Base-by-base conservation (phyloP, 2,329 filamentous ascomycete species). In the Diaporthe citrichinensis region DNA sequence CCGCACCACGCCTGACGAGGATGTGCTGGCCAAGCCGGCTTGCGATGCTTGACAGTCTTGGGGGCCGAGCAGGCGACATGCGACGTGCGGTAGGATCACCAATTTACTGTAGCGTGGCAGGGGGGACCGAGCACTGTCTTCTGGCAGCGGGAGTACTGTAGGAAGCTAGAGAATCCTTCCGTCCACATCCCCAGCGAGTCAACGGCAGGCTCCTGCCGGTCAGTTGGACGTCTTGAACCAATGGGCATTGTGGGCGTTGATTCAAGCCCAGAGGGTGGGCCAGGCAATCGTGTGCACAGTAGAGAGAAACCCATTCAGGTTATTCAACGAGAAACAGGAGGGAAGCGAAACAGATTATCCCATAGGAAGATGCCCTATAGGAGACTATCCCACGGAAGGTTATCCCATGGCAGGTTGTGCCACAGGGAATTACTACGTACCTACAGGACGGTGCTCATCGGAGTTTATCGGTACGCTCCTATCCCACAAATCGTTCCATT, bases 21-120 rank as follows among this genome's bases (percentile, higher is more conserved):
- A 71, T 36, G 28, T 53, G 53, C 39, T 36, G 65, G 65, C 65
- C 68, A 71, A 71, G 62, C 53, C 46, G 55, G 65, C 65, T 39
- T 23, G 65, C 65, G 23, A 53, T 53, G 65, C 65, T 68, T 68
- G 65, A 68, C 65, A 68, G 44, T n/a, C 46, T 68, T 68, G 62
- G 62, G 44, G 44, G 25, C 61, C 41, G 8, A 23, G 44, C 31
- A 17, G 51, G 62, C 44, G 62, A 68, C 62, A 31, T 67, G 62
- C 57, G 39, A n/a, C 72, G 28, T 58, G 72, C 44, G 25, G 58
- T 28, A 17, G 36, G 36, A 62, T 44, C 41, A 53, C 31, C 57
- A 61, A 62, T 39, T 10, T 62, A 17, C 58, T 44, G n/a, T 28
- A 46, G 71, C 44, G 28, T 15, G 62, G 41, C 28, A n/a, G 44